These are phyloP conservation scores for Thymus mandschuricus DNA, from an alignment of 257 asterid genomes.

Conservation along the genomic window DNA sequence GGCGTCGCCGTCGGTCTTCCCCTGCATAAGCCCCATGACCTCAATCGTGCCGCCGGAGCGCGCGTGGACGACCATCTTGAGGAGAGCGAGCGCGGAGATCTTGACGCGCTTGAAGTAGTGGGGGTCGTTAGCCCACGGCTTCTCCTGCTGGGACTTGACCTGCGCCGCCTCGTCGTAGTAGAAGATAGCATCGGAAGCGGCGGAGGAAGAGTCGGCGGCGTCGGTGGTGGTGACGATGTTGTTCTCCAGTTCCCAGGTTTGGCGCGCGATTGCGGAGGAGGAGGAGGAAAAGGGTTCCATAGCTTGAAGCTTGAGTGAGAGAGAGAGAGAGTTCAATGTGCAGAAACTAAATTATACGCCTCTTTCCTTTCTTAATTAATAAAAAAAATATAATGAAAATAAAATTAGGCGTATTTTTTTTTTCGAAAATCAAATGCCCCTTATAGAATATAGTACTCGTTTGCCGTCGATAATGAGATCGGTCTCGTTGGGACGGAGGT, in stretches of 20 bases:
- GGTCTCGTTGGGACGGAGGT: too few species aligned
- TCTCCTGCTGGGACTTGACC: conserved; percentile 74
- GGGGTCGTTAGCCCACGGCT: conserved; percentile 90
- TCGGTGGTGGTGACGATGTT: conserved; percentile 50
- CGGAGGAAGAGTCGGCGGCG: conserved; percentile 42
- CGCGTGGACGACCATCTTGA: conserved; percentile 98
- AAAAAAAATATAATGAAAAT: too few species aligned
- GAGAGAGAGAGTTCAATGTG: background rate
- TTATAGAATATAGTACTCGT: too few species aligned
- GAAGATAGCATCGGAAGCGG: conserved; percentile 85
- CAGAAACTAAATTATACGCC: background rate
- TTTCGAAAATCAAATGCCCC: too few species aligned
- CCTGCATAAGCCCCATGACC: conserved; percentile 99
- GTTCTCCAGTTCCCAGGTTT: conserved; percentile 89
- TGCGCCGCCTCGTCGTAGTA: conserved; percentile 84
- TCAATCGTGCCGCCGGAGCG: conserved; percentile 99
- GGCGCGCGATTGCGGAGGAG: conserved; percentile 64
- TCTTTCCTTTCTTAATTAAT: too few species aligned
- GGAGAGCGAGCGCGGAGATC: conserved; percentile 92
- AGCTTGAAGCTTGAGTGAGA: conserved; percentile 24
- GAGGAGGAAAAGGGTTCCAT: conserved; percentile 60
- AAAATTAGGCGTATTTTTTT: too few species aligned
- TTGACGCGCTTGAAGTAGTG: conserved; percentile 98
- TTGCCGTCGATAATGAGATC: too few species aligned
- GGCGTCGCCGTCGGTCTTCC: conserved; percentile 94